A percentile compares a stretch with the other conserved stretches of the same genome.
These are phyloP conservation scores for Colletotrichum sp. DNA, from an alignment of 2,329 filamentous ascomycete species.

Conservation along the genomic window DNA sequence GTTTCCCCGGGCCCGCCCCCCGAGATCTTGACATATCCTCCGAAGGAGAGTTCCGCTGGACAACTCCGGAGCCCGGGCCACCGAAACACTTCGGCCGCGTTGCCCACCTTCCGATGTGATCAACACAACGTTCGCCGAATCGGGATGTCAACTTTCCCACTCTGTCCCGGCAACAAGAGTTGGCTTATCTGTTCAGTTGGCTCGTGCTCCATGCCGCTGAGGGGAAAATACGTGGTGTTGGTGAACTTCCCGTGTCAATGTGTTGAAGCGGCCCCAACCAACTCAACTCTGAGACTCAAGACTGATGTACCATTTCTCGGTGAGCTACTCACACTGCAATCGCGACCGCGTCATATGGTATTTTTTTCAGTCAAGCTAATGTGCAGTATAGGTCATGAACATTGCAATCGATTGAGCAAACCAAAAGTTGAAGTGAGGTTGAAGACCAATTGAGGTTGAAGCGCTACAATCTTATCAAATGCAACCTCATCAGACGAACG, in stretches of 20 bases:
- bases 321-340: background rate
- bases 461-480: background rate
- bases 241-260: background rate
- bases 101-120: background rate
- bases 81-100: background rate
- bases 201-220: background rate
- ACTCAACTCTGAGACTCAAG: background rate
- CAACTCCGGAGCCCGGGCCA: background rate
- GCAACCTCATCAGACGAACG: background rate
- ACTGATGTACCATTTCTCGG: background rate
- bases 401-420: background rate
- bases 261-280: background rate
- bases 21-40: background rate
- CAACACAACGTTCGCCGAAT: background rate
- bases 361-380: background rate
- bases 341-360: background rate
- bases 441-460: background rate
- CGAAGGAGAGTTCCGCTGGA: background rate
- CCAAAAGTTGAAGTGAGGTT: background rate
- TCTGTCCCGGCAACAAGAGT: background rate
- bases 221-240: background rate
- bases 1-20: background rate
- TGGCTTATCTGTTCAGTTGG: background rate
- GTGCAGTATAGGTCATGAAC: background rate
- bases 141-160: background rate